Percentiles rank a stretch among this genome's conserved stretches.
phyloP scores from a whole-genome alignment of 2,329 filamentous ascomycete species.

The Colletotrichum zoysiae region DNA sequence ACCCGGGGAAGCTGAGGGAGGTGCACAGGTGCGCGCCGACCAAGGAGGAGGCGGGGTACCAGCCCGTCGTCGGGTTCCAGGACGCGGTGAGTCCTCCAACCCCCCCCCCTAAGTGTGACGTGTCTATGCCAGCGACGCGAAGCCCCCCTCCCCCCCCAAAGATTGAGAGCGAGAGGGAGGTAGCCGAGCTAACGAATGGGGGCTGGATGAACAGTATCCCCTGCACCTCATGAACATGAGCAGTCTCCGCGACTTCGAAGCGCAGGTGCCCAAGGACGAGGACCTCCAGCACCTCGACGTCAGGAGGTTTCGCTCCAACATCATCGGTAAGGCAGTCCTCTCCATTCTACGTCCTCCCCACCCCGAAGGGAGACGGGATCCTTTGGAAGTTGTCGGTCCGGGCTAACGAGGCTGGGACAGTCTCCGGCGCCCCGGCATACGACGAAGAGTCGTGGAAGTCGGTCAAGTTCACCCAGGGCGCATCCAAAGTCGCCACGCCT shows the following conservation, averaged over 20 bases:
- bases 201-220: slow-evolving; percentile 66
- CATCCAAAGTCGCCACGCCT: slow-evolving; percentile 60
- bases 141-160: neutral
- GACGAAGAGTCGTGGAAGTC: slow-evolving; percentile 78
- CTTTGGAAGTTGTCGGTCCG: neutral
- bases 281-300: slow-evolving; percentile 67
- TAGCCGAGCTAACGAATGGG: neutral
- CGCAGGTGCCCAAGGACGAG: slow-evolving; percentile 65
- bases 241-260: slow-evolving; percentile 72
- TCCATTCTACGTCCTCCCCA: slow-evolving; percentile 1
- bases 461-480: slow-evolving; percentile 64
- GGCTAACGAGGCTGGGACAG: slow-evolving; percentile 48
- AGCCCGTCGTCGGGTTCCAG: slow-evolving; percentile 75
- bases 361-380: neutral
- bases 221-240: slow-evolving; percentile 76
- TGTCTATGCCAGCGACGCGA: neutral
- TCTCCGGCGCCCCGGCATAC: slow-evolving; percentile 73
- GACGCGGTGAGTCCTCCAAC: slow-evolving; percentile 69
- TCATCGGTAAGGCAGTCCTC: slow-evolving; percentile 65
- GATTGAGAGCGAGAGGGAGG: neutral
- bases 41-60: slow-evolving; percentile 70
- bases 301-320: slow-evolving; percentile 77
- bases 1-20: slow-evolving; percentile 67
- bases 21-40: slow-evolving; percentile 72
- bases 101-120: neutral